Percentiles rank a stretch among this genome's conserved stretches.
phyloP scores from a whole-genome alignment of 192 early-diverging fungal species.

The Geranomyces variabilis region DNA sequence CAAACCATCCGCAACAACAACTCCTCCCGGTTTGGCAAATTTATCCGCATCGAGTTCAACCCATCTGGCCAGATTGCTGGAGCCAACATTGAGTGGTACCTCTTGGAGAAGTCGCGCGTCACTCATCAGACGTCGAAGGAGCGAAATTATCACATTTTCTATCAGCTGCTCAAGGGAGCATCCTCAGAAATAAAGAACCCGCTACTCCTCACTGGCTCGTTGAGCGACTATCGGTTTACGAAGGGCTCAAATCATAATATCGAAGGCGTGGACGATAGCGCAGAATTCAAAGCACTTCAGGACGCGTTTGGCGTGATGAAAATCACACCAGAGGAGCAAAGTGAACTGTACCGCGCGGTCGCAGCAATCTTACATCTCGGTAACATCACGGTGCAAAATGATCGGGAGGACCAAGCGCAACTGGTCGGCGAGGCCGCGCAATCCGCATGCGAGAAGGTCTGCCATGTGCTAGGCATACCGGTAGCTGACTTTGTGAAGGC shows the following conservation, averaged over 20 bases:
- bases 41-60: slow-evolving; percentile 98
- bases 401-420: slow-evolving; percentile 86
- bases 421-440: slow-evolving; percentile 71
- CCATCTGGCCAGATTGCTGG: slow-evolving; percentile 84
- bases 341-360: slow-evolving; percentile 79
- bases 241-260: slow-evolving; percentile 85
- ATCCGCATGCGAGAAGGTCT: slow-evolving; percentile 79
- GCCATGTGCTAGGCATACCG: slow-evolving; percentile 91
- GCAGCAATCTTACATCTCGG: slow-evolving; percentile 91
- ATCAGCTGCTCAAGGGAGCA: slow-evolving; percentile 94
- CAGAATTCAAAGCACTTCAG: slow-evolving; percentile 77
- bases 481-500: slow-evolving; percentile 84
- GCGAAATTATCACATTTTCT: slow-evolving; percentile 97
- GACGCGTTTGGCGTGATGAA: slow-evolving; percentile 84
- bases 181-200: slow-evolving; percentile 70
- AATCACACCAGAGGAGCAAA: slow-evolving; percentile 74
- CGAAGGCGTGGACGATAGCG: slow-evolving; percentile 88
- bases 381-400: slow-evolving; percentile 80
- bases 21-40: slow-evolving; percentile 98
- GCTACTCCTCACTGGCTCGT: slow-evolving; percentile 73
- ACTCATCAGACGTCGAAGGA: slow-evolving; percentile 90
- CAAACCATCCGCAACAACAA: slow-evolving; percentile 99
- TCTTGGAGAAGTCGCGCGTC: slow-evolving; percentile 96
- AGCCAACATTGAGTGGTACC: slow-evolving; percentile 95
- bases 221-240: slow-evolving; percentile 83